A percentile compares a stretch with the other conserved stretches of the same genome.
Conservation (phyloP, 108 stramenopile genomes). For the Licmophora abbreviata region DNA sequence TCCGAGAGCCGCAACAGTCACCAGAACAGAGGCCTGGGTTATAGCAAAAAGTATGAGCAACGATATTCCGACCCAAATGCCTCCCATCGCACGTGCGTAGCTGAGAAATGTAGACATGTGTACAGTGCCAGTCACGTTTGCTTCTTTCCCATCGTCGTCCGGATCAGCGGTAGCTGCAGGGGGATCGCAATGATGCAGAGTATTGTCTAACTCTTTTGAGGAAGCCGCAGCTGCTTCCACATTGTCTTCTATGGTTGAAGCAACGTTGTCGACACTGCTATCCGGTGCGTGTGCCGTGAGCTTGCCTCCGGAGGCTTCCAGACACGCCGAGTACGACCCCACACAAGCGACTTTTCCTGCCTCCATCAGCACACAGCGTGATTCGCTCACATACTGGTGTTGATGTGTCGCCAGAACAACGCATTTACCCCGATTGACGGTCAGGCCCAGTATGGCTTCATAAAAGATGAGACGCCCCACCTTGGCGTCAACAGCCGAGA, state of each 20-base stretch:
- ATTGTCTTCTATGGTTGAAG: constrained; percentile 5
- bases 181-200: too few relatives aligned
- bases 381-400: constrained; percentile 75
- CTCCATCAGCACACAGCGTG: constrained; percentile 67
- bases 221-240: not conserved
- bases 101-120: constrained; percentile 51
- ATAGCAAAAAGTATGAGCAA: constrained; percentile 45
- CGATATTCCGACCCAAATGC: constrained; percentile 28
- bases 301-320: constrained; percentile 42
- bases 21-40: constrained; percentile 53
- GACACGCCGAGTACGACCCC: constrained; percentile 66
- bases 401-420: constrained; percentile 91
- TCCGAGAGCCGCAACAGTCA: constrained; percentile 35
- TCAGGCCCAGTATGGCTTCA: constrained; percentile 58
- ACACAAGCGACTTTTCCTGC: constrained; percentile 45
- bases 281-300: constrained; percentile 25
- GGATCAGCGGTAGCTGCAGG: not conserved
- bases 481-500: constrained; percentile 91
- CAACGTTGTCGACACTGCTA: constrained; percentile 11
- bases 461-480: constrained; percentile 80
- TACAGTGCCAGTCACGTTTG: constrained; percentile 63
- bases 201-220: not conserved
- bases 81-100: constrained; percentile 69
- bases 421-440: constrained; percentile 43
- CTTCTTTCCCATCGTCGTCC: constrained; percentile 60